phyloP scores from a whole-genome alignment of 2,329 filamentous ascomycete genomes.

The Ceratocystis lukuohia region DNA sequence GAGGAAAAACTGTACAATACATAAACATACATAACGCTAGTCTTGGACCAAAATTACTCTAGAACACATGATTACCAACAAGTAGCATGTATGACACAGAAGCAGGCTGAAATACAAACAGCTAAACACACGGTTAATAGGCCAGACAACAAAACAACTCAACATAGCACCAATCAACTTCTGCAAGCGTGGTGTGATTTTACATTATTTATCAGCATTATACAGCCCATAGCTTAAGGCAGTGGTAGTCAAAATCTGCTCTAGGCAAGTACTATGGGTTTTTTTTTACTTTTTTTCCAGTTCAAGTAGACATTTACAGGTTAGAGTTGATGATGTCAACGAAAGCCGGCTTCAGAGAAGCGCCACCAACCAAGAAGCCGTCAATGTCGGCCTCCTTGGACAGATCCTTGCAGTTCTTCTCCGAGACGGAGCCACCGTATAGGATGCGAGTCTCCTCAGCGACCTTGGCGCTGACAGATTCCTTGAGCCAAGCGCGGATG shows the following conservation, averaged over 20 bases:
- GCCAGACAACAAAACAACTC: not conserved
- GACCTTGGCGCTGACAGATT: conserved; percentile 59
- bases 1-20: conserved; percentile 15
- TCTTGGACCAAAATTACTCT: not conserved
- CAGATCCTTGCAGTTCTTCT: conserved; percentile 95
- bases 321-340: conserved; percentile 48
- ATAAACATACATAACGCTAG: conserved; percentile 20
- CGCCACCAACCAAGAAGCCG: conserved; percentile 92
- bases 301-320: conserved; percentile 28
- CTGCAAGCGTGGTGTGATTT: conserved; percentile 6
- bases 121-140: too few relatives aligned
- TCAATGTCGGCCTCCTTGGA: conserved; percentile 91
- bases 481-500: conserved; percentile 78
- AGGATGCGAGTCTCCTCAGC: conserved; percentile 84
- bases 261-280: not conserved
- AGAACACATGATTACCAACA: too few relatives aligned
- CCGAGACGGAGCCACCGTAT: conserved; percentile 90
- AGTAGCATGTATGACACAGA: too few relatives aligned
- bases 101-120: too few relatives aligned
- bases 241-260: not conserved
- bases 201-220: conserved; percentile 20
- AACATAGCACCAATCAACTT: not conserved
- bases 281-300: conserved; percentile 3
- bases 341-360: conserved; percentile 89
- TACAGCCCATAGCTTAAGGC: conserved; percentile 17